phyloP scores from a whole-genome alignment of 768 basidiomycete species.

The Obba rivulosa region DNA sequence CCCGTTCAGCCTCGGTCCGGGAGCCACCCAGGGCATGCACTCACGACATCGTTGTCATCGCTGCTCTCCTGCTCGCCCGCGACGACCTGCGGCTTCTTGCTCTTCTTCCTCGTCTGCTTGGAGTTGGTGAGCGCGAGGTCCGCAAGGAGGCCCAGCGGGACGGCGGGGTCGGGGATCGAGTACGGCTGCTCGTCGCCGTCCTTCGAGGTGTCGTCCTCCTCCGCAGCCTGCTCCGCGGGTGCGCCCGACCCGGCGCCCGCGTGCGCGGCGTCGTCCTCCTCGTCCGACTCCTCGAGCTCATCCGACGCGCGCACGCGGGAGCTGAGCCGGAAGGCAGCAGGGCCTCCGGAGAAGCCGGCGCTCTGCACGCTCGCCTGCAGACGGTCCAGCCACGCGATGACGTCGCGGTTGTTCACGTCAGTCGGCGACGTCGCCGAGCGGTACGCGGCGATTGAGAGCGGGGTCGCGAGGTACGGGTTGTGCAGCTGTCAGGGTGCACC shows the following conservation, averaged over 20 bases:
- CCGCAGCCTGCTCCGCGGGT: slow-evolving; percentile 10
- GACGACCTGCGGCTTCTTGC: slow-evolving; percentile 11
- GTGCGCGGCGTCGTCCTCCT: slow-evolving; percentile 13
- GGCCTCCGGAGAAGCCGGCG: slow-evolving; percentile 38
- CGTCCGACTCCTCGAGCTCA: slow-evolving; percentile 20
- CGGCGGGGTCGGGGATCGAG: slow-evolving; percentile 61
- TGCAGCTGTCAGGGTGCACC: slow-evolving; percentile 45
- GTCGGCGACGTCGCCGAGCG: slow-evolving; percentile 73
- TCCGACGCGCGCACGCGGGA: slow-evolving; percentile 28
- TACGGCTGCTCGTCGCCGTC: slow-evolving; percentile 43
- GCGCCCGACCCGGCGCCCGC: slow-evolving; percentile 21
- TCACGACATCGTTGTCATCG: slow-evolving; percentile 58
- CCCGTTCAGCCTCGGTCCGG: background rate
- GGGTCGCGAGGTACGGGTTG: slow-evolving; percentile 76
- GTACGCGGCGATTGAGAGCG: slow-evolving; percentile 74
- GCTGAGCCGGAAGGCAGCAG: slow-evolving; percentile 40
- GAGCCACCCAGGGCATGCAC: slow-evolving; percentile 8
- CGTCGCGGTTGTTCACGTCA: slow-evolving; percentile 60
- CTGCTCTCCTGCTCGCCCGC: slow-evolving; percentile 7
- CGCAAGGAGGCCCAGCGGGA: slow-evolving; percentile 73
- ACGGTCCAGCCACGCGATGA: slow-evolving; percentile 73
- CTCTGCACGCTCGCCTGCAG: slow-evolving; percentile 52
- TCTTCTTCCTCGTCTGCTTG: slow-evolving; percentile 38
- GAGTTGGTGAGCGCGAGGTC: slow-evolving; percentile 60
- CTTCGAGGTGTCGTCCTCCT: slow-evolving; percentile 21